phyloP scores from a whole-genome alignment of 768 basidiomycete species.

The Multifurca ochricompacta region DNA sequence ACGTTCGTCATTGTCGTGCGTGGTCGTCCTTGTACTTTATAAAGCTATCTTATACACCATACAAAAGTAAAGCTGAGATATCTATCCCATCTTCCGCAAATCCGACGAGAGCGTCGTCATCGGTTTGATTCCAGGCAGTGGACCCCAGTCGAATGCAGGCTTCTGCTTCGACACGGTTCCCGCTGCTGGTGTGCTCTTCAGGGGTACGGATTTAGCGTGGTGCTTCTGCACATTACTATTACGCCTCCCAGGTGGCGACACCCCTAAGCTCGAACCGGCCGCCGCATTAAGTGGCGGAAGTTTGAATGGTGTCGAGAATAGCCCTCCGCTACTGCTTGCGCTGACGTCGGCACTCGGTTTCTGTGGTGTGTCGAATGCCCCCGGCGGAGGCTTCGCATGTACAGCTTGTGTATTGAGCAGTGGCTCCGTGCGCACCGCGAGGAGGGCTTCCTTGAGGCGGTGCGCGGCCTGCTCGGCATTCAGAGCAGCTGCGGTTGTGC shows the following conservation, averaged over 20 bases:
- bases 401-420: conserved; percentile 53
- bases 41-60: not conserved
- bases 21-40: not conserved
- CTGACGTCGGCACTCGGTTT: conserved; percentile 4
- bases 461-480: conserved; percentile 72
- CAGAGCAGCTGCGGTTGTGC: conserved; percentile 71
- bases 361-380: conserved; percentile 17
- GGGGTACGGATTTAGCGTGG: conserved; percentile 30
- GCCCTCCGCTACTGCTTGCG: not conserved
- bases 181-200: conserved; percentile 25
- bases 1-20: not conserved
- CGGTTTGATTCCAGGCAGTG: conserved; percentile 35
- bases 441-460: conserved; percentile 59
- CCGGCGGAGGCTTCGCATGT: conserved; percentile 26
- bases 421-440: conserved; percentile 54
- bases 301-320: conserved; percentile 1
- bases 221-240: conserved; percentile 23
- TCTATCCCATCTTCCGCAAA: conserved; percentile 13
- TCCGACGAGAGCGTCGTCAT: conserved; percentile 17
- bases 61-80: not conserved
- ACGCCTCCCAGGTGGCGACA: conserved; percentile 14
- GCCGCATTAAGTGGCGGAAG: conserved; percentile 2
- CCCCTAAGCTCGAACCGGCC: not conserved
- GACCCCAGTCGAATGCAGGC: conserved; percentile 53
- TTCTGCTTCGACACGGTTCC: conserved; percentile 13